These are phyloP conservation scores for Solanum ossicruentum DNA, from an alignment of 257 asterid species.

Conservation along the genomic window DNA sequence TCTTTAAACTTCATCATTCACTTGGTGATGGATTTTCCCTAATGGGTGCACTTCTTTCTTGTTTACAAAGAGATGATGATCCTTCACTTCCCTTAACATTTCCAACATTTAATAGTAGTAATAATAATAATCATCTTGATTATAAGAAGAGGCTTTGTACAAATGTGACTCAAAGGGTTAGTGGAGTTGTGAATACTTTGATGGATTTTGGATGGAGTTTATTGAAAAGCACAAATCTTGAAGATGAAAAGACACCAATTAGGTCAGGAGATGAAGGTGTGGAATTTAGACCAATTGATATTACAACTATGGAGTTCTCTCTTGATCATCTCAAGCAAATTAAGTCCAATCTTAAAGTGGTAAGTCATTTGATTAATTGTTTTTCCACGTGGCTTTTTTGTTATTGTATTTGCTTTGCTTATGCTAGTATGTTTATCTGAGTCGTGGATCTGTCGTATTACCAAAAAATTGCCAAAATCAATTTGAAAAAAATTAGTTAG, in stretches of 20 bases:
- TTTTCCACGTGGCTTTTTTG: rapidly evolving
- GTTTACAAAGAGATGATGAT: conserved; percentile 27
- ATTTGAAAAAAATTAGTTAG: neutral
- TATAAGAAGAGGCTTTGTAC: neutral
- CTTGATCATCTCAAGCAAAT: conserved; percentile 19
- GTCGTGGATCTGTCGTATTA: neutral
- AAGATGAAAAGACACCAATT: conserved; percentile 21
- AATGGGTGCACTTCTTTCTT: conserved; percentile 33
- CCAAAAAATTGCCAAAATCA: neutral
- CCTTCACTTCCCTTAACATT: conserved; percentile 26
- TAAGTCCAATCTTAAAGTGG: conserved; percentile 15
- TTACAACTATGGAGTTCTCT: conserved; percentile 16
- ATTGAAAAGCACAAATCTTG: conserved; percentile 24
- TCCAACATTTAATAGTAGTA: conserved; percentile 3
- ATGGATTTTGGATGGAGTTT: conserved; percentile 21
- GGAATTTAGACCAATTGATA: conserved; percentile 18
- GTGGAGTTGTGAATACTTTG: conserved; percentile 9
- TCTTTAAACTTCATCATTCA: conserved; percentile 30
- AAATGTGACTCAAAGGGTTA: neutral
- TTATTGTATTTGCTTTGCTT: neutral
- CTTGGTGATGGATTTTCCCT: conserved; percentile 34
- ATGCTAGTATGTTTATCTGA: too few relatives aligned
- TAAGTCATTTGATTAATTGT: neutral
- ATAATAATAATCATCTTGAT: neutral
- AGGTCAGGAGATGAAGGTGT: conserved; percentile 21